phyloP scores from a whole-genome alignment of 176 grass and related monocot species.

The Oryza officinalis region DNA sequence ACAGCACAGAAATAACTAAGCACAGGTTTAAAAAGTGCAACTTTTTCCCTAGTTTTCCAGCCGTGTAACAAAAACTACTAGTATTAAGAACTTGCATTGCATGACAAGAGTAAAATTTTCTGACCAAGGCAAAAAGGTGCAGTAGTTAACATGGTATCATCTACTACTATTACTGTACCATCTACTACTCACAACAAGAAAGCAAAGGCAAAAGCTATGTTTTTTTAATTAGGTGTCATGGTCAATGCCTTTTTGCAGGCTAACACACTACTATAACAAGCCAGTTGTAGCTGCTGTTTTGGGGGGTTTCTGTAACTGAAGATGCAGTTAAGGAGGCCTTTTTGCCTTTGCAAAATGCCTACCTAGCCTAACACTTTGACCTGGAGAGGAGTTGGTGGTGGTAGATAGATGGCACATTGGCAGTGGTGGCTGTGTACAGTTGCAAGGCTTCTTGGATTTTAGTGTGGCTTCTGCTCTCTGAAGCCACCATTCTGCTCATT shows the following conservation, averaged over 20 bases:
- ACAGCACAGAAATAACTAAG: constrained; percentile 45
- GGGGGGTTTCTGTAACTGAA: constrained; percentile 10
- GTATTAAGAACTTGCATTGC: neutral
- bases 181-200: constrained; percentile 25
- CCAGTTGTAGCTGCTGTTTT: neutral
- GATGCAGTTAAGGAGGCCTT: constrained; percentile 27
- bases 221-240: constrained; percentile 43
- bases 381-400: constrained; percentile 20
- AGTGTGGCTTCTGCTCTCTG: constrained; percentile 33
- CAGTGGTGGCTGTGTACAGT: constrained; percentile 34
- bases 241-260: constrained; percentile 53
- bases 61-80: constrained; percentile 15
- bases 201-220: constrained; percentile 28
- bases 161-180: constrained; percentile 6
- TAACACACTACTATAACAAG: constrained; percentile 2
- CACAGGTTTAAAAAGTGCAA: constrained; percentile 43
- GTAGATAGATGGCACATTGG: constrained; percentile 33
- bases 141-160: constrained; percentile 14
- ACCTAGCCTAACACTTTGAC: constrained; percentile 41
- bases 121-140: constrained; percentile 47
- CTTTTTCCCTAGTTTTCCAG: constrained; percentile 49
- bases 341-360: constrained; percentile 34
- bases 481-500: constrained; percentile 47
- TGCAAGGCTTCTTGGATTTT: constrained; percentile 40
- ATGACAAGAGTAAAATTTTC: constrained; percentile 36